phyloP scores from a whole-genome alignment of 2,329 filamentous ascomycete genomes.

The Xylariomycetidae sp. region DNA sequence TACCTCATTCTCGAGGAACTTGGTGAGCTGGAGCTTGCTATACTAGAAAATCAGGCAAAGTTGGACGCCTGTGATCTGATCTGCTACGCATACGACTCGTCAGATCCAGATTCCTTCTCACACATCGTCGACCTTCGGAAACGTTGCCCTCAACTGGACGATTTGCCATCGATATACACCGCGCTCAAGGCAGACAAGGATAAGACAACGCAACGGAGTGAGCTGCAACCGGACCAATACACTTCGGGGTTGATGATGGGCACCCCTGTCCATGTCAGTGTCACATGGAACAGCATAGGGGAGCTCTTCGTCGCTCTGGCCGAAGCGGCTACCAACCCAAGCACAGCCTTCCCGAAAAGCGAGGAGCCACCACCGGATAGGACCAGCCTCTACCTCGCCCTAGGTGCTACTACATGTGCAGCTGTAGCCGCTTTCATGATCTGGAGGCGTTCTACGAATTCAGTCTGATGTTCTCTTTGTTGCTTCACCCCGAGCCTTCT shows the following conservation, averaged over 20 bases:
- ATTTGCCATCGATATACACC: constrained; percentile 86
- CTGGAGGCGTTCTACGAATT: constrained; percentile 52
- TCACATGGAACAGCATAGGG: constrained; percentile 87
- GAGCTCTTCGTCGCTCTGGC: constrained; percentile 91
- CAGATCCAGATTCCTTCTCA: constrained; percentile 90
- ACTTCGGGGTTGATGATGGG: constrained; percentile 81
- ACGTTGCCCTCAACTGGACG: constrained; percentile 76
- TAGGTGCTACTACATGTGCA: constrained; percentile 66
- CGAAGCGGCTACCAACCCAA: constrained; percentile 86
- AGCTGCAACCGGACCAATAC: constrained; percentile 88
- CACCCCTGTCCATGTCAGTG: constrained; percentile 87
- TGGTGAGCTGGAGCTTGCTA: constrained; percentile 89
- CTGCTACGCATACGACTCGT: constrained; percentile 95
- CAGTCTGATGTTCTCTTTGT: constrained; percentile 18
- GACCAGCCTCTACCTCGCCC: constrained; percentile 77
- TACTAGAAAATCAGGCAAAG: constrained; percentile 85
- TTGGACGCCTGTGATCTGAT: constrained; percentile 89
- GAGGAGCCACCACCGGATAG: constrained; percentile 82
- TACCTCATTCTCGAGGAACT: constrained; percentile 95
- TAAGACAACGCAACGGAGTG: constrained; percentile 90
- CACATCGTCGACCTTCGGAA: constrained; percentile 79
- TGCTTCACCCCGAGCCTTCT: too few relatives aligned
- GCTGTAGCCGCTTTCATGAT: constrained; percentile 60
- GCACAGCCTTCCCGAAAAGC: constrained; percentile 79
- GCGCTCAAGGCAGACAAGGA: constrained; percentile 93